Evolutionary conservation across 2,329 filamentous ascomycete genomes (phyloP), one percentile per base, ranked within the genome.

Genomic region (Helotiales sp.): DNA sequence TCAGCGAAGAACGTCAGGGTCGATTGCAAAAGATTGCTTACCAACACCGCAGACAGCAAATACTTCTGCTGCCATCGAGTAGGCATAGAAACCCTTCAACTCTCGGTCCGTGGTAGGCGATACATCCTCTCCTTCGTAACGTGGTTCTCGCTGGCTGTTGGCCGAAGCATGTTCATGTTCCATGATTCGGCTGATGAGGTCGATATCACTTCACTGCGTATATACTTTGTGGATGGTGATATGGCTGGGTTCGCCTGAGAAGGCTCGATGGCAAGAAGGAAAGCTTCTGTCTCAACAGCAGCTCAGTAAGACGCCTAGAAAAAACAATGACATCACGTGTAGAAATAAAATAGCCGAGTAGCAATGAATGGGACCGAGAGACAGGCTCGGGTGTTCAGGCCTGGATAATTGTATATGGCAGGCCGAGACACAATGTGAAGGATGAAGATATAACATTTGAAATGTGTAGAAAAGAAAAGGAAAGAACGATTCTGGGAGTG

Each of bases 61-160:
- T 49, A 95, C 93, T 77, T 99, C 95, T 34, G 93, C 91, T 19
- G 95, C 93, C 79, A 96, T 96, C 38, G 90, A 89, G 77, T 98
- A 98, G 71, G 88, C 88, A 76, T 97, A 98, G 88, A 95, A 99
- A 63, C 93, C 95, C 42, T 86, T 80, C 61, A 98, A 81, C 80
- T 99, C 95, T 73, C 88, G 92, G 64, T 77, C 77, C 71, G 89
- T 96, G 5, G 95, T 98, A 44, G 89, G 84, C 24, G 92, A 84
- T 19, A 85, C 88, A 73, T 98, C 95, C 73, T 98, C 91, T 61
- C 88, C 91, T 2, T 81, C 79, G 72, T 95, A 96, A 55, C 83
- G 80, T 54, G 83, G 77, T 33, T 30, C 38, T 40, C 60, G 53
- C 52, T 31, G 40, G 38, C 52, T 49, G 17, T 54, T 52, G 40